These are phyloP conservation scores for Penicillium brasilianum DNA, from an alignment of 2,329 filamentous ascomycete genomes.

Conservation along the genomic window DNA sequence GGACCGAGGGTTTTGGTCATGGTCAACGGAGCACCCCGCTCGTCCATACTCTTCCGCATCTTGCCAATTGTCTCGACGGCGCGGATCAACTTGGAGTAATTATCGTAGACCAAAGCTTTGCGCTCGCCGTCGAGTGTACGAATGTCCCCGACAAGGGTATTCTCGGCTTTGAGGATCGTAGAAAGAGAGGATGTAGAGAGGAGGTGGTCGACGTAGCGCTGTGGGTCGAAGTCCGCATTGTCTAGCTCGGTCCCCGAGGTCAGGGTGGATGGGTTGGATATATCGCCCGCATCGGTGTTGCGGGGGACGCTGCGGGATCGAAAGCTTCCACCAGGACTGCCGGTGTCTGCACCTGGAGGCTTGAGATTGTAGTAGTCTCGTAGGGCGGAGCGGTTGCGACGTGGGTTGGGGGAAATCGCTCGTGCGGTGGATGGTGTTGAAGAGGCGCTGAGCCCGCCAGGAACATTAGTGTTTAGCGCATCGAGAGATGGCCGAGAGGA, in stretches of 20 bases:
- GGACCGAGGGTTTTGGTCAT: conserved; percentile 52
- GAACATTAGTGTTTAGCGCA: conserved; percentile 62
- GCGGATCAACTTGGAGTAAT: conserved; percentile 95
- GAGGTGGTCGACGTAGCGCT: conserved; percentile 57
- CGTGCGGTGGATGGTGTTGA: conserved; percentile 48
- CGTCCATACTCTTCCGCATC: conserved; percentile 57
- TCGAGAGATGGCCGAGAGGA: conserved; percentile 78
- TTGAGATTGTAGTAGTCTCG: conserved; percentile 94
- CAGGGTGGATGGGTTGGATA: conserved; percentile 42
- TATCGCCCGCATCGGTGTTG: conserved; percentile 49
- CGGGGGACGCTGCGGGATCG: conserved; percentile 46
- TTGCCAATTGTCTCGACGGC: conserved; percentile 94
- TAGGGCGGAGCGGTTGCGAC: conserved; percentile 80
- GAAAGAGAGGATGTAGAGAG: conserved; percentile 48
- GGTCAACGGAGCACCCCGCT: conserved; percentile 50
- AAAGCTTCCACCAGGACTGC: conserved; percentile 34
- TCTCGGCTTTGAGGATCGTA: conserved; percentile 52
- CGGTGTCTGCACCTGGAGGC: conserved; percentile 44
- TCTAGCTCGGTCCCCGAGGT: conserved; percentile 68
- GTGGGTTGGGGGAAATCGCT: conserved; percentile 45
- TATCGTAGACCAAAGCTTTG: conserved; percentile 97
- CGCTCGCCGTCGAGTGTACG: conserved; percentile 91
- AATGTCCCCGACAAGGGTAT: conserved; percentile 68
- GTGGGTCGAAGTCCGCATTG: conserved; percentile 70
- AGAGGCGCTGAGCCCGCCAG: conserved; percentile 50